Evolutionary conservation across 2,329 filamentous ascomycete species (phyloP).

Genomic region (Trichoderma sp.): DNA sequence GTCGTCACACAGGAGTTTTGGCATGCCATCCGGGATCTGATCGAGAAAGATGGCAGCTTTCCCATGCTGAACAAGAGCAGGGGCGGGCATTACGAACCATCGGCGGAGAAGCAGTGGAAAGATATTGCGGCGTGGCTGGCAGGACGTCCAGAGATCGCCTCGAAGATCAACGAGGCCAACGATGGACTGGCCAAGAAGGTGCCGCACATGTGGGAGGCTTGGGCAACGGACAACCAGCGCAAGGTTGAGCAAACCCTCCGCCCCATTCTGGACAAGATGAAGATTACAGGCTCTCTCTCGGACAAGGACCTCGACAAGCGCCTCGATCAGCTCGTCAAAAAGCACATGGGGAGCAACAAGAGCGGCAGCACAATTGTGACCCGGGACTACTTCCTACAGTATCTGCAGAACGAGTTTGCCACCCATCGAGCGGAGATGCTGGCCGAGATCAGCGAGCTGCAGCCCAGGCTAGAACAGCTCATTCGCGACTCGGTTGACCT

Average conservation of each 20-base stretch:
- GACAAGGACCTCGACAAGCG: slow-evolving; percentile 39
- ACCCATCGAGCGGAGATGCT: slow-evolving; percentile 45
- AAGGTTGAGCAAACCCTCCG: slow-evolving; percentile 40
- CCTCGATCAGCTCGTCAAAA: slow-evolving; percentile 44
- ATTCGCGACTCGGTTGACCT: slow-evolving; percentile 39
- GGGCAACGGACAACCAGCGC: slow-evolving; percentile 54
- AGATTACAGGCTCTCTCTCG: slow-evolving; percentile 39
- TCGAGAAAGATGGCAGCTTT: slow-evolving; percentile 53
- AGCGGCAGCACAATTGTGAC: slow-evolving; percentile 47
- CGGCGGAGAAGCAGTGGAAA: slow-evolving; percentile 52
- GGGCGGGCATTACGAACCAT: slow-evolving; percentile 42
- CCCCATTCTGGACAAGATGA: slow-evolving; percentile 41
- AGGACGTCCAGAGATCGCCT: slow-evolving; percentile 38
- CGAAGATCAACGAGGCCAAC: slow-evolving; percentile 38
- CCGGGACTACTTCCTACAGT: slow-evolving; percentile 52
- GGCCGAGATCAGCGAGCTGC: slow-evolving; percentile 45
- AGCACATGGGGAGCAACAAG: slow-evolving; percentile 41
- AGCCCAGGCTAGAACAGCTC: slow-evolving; percentile 41
- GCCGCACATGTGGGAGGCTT: slow-evolving; percentile 53
- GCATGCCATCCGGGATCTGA: slow-evolving; percentile 61
- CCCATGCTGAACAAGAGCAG: slow-evolving; percentile 48
- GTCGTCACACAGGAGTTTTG: slow-evolving; percentile 65
- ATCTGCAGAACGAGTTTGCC: slow-evolving; percentile 46
- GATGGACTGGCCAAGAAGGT: slow-evolving; percentile 38
- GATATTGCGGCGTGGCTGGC: slow-evolving; percentile 49